These are phyloP conservation scores for Karstenula rhodostoma DNA, from an alignment of 2,329 filamentous ascomycete species.

Conservation along the genomic window DNA sequence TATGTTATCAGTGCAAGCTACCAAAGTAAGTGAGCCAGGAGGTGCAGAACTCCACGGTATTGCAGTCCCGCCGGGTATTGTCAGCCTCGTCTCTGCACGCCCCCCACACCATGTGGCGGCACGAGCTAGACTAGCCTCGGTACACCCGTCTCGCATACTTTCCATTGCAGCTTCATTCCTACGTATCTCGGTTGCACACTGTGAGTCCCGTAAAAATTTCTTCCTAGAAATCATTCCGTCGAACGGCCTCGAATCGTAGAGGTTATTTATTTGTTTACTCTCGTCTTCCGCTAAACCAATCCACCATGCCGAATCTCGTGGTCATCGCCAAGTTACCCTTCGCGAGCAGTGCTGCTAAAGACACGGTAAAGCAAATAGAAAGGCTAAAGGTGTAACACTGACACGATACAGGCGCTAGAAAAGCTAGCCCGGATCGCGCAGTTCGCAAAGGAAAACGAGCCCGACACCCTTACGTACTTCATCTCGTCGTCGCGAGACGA, in stretches of 20 bases:
- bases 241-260: neutral
- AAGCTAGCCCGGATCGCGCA: slow-evolving; percentile 19
- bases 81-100: neutral
- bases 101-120: neutral
- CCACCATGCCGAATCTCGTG: slow-evolving; percentile 17
- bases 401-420: slow-evolving; percentile 21
- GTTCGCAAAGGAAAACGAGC: slow-evolving; percentile 23
- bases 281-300: neutral
- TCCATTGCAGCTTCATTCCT: neutral
- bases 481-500: slow-evolving; percentile 21
- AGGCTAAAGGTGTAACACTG: neutral
- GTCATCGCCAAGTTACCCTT: slow-evolving; percentile 23
- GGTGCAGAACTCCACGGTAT: too few relatives aligned
- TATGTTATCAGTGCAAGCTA: too few relatives aligned
- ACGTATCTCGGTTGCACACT: neutral
- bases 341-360: slow-evolving; percentile 17
- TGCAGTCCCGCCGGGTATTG: slow-evolving; percentile 7
- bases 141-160: neutral
- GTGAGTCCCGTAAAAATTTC: neutral
- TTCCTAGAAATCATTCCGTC: neutral
- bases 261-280: neutral
- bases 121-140: neutral
- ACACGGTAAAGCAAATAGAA: slow-evolving; percentile 12
- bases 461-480: slow-evolving; percentile 23
- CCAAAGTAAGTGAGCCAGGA: too few relatives aligned